Evolutionary conservation across 2,329 filamentous ascomycete species (phyloP).

Genomic region (Aspergillus luchuensis): DNA sequence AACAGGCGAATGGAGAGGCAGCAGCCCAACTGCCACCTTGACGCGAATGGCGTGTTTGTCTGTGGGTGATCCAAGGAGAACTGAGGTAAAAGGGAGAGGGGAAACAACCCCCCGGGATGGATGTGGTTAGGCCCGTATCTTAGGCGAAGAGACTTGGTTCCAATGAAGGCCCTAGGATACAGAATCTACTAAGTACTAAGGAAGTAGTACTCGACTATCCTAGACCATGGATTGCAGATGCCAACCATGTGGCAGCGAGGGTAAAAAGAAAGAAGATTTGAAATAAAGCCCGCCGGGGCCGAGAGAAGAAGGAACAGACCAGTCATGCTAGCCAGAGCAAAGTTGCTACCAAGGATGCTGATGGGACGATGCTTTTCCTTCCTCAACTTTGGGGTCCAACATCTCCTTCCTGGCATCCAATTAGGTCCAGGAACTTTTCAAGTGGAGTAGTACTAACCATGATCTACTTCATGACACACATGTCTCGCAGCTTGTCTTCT

Average conservation of each 20-base stretch:
- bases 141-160: constrained; percentile 5
- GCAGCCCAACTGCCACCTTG: constrained; percentile 2
- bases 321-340: neutral
- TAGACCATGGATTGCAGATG: constrained; percentile 26
- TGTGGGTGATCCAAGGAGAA: neutral
- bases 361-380: neutral
- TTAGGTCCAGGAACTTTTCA: neutral
- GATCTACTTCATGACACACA: neutral
- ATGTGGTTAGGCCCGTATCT: constrained; percentile 1
- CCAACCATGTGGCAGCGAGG: constrained; percentile 35
- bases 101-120: neutral
- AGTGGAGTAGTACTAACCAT: neutral
- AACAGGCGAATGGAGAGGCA: constrained; percentile 5
- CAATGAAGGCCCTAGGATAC: neutral
- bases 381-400: neutral
- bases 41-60: neutral
- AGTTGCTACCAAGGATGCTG: neutral
- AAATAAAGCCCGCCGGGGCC: neutral
- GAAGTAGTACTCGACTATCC: neutral
- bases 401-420: neutral
- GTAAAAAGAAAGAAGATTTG: neutral
- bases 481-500: neutral
- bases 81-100: neutral
- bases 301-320: neutral
- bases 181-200: no score